These are phyloP conservation scores for Amanita molliuscula DNA, from an alignment of 768 basidiomycete genomes.

Conservation along the genomic window DNA sequence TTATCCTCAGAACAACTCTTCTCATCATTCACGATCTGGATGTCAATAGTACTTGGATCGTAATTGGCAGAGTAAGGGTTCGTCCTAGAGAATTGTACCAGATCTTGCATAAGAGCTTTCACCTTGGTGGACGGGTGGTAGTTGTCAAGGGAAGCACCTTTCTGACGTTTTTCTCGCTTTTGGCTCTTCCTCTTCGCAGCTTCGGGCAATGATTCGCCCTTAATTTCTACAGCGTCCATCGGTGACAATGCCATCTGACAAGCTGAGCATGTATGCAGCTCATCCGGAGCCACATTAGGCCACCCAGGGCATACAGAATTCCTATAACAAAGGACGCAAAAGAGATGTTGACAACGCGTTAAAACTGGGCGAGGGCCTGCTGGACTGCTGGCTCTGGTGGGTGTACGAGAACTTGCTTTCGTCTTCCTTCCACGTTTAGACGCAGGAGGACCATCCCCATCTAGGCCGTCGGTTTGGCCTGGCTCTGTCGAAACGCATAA, in stretches of 20 bases:
- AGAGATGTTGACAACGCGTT: slow-evolving; percentile 92
- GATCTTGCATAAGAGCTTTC: slow-evolving; percentile 69
- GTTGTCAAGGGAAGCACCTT: slow-evolving; percentile 40
- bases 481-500: slow-evolving; percentile 46
- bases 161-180: slow-evolving; percentile 59
- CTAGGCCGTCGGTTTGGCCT: slow-evolving; percentile 33
- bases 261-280: slow-evolving; percentile 58
- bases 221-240: slow-evolving; percentile 77
- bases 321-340: slow-evolving; percentile 82
- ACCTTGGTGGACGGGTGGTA: slow-evolving; percentile 84
- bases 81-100: slow-evolving; percentile 67
- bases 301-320: slow-evolving; percentile 69
- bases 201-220: slow-evolving; percentile 42
- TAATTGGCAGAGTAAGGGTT: slow-evolving; percentile 89
- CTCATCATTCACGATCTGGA: slow-evolving; percentile 68
- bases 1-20: slow-evolving; percentile 65
- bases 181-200: slow-evolving; percentile 48
- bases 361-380: slow-evolving; percentile 54
- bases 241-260: slow-evolving; percentile 64
- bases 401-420: slow-evolving; percentile 51
- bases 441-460: slow-evolving; percentile 37
- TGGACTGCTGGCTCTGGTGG: slow-evolving; percentile 71
- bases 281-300: slow-evolving; percentile 56
- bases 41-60: slow-evolving; percentile 60
- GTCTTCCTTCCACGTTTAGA: slow-evolving; percentile 37